Base-by-base conservation (phyloP, 2,329 filamentous ascomycete species). In the Scleromitrula shiraiana region DNA sequence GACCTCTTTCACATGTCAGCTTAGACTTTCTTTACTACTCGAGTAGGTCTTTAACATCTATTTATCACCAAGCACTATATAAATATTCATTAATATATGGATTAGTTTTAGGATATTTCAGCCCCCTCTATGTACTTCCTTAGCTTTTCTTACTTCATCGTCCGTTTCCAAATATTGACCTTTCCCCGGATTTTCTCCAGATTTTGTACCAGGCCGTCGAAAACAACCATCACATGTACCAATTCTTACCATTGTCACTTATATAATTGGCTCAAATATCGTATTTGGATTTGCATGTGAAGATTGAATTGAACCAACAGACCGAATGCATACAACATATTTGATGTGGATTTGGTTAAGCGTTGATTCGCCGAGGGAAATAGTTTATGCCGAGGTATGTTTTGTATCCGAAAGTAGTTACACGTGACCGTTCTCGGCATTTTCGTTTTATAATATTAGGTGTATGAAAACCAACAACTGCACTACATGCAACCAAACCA, bases 1-100 rank as follows among this genome's bases (percentile, higher is more conserved):
- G 15, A 23, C 40, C 14, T n/a, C 40, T 49, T 49, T 49, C 46
- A 49, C 46, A 49, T 49, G 46, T 38, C 32, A 44, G 14, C 26
- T 26, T 33, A n/a, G n/a, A n/a, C n/a, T 20, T 41, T 17, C 24
- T 24, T 46, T 12, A 22, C 2, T 24, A 6, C 20, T 23, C 10
- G 4, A 23, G 9, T 24, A 22, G 7, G 17, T 41, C 3, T 7
- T 15, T 38, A 17, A 23, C 43, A 46, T 23, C 35, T n/a, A n/a
- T n/a, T n/a, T n/a, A n/a, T n/a, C n/a, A n/a, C n/a, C n/a, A 20
- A 14, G 14, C 15, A 37, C 9, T 10, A 37, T 5, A 17, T 5
- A 4, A 7, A 15, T 30, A 12, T 30, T 14, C 4, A 30, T 30
- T 30, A 30, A 30, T 4, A 30, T 30, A 9, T 5, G 4, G n/a